These are phyloP conservation scores for Coprinopsis strossmayeri DNA, from an alignment of 768 basidiomycete species.

Conservation along the genomic window DNA sequence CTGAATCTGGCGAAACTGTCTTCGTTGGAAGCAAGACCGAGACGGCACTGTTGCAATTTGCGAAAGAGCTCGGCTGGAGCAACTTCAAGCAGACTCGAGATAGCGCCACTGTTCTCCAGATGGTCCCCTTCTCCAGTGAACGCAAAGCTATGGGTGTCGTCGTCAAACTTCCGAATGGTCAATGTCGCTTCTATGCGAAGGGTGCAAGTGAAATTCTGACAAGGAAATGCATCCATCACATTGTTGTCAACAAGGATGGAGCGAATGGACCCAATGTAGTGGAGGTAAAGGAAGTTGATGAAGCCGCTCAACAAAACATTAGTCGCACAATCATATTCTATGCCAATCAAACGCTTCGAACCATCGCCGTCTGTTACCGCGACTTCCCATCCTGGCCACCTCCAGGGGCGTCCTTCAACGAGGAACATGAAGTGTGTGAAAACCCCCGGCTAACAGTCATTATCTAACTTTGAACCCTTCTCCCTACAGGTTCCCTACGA, in stretches of 20 bases:
- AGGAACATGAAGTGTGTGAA: slow-evolving; percentile 50
- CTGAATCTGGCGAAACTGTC: slow-evolving; percentile 46
- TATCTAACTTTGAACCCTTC: slow-evolving; percentile 12
- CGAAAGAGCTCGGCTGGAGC: slow-evolving; percentile 73
- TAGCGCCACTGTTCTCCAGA: slow-evolving; percentile 57
- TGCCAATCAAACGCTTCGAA: slow-evolving; percentile 91
- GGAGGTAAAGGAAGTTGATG: slow-evolving; percentile 56
- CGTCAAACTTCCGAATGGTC: slow-evolving; percentile 47
- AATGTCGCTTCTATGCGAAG: slow-evolving; percentile 75
- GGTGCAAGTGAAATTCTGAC: slow-evolving; percentile 93
- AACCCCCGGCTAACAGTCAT: not conserved
- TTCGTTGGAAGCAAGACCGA: slow-evolving; percentile 97
- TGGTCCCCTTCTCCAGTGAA: slow-evolving; percentile 91
- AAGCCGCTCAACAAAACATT: slow-evolving; percentile 74
- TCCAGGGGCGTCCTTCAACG: slow-evolving; percentile 27
- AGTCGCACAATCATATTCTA: slow-evolving; percentile 94
- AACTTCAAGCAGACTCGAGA: slow-evolving; percentile 66
- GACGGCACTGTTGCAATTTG: slow-evolving; percentile 82
- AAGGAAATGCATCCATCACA: slow-evolving; percentile 65
- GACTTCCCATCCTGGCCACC: slow-evolving; percentile 90
- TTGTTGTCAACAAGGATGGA: slow-evolving; percentile 50
- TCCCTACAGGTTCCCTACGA: slow-evolving; percentile 56
- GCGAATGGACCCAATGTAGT: slow-evolving; percentile 25
- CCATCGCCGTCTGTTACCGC: slow-evolving; percentile 89
- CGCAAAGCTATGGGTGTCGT: slow-evolving; percentile 95